Evolutionary conservation across 768 basidiomycete genomes (phyloP).

Genomic region (Arthromyces matolae): DNA sequence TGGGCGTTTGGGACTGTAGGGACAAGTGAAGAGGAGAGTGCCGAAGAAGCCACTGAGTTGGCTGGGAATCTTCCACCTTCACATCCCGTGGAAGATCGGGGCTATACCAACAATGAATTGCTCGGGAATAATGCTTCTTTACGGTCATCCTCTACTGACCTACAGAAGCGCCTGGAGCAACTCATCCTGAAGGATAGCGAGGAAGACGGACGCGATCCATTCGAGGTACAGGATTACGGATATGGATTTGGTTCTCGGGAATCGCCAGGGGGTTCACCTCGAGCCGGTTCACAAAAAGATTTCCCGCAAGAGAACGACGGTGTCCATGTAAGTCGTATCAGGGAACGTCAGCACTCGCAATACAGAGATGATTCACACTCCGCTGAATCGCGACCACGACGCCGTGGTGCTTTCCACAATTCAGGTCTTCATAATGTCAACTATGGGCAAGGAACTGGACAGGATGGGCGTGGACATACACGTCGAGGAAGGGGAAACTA

Average conservation of each 20-base stretch:
- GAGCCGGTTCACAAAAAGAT: slow-evolving; percentile 7
- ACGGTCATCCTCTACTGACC: slow-evolving; percentile 5
- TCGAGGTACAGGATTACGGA: slow-evolving; percentile 59
- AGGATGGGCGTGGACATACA: slow-evolving; percentile 6
- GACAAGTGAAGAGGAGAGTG: background rate
- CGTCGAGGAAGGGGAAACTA: slow-evolving; percentile 25
- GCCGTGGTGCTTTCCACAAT: background rate
- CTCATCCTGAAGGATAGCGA: slow-evolving; percentile 1
- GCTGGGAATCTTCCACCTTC: background rate
- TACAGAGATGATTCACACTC: no score
- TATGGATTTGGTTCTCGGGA: slow-evolving; percentile 51
- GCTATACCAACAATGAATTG: background rate
- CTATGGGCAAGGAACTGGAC: slow-evolving; percentile 2
- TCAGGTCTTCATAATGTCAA: background rate
- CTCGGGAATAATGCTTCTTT: background rate
- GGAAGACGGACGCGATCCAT: slow-evolving; percentile 35
- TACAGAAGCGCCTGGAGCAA: slow-evolving; percentile 10
- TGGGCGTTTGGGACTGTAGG: slow-evolving; percentile 55
- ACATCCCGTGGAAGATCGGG: background rate
- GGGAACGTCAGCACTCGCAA: no score
- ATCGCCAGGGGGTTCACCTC: slow-evolving; percentile 4
- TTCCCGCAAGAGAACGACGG: slow-evolving; percentile 8
- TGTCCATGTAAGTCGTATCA: slow-evolving; percentile 9
- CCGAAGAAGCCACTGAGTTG: background rate
- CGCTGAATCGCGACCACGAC: slow-evolving; percentile 11